Base-by-base conservation (phyloP, 2,329 filamentous ascomycete species). In the Ceratocystis eucalypticola region DNA sequence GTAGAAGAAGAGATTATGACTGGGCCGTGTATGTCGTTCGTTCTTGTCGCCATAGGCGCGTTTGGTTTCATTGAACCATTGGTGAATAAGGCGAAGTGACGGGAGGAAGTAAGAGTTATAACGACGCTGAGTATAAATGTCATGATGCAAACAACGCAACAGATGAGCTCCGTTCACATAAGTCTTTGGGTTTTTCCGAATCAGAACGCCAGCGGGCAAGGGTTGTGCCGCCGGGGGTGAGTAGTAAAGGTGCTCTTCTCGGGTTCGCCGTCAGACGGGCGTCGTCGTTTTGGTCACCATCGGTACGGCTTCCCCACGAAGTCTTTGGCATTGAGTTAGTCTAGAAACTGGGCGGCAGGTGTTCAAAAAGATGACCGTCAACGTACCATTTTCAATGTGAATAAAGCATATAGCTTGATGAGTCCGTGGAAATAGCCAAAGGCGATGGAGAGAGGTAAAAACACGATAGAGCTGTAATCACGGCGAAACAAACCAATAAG, bases 361-460 rank as follows among this genome's bases (percentile, higher is more conserved):
- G 2, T 25, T 3, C 25, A 25, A 57, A 20, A 45, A 66, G 22
- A 44, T 0, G 65, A 6, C 8, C n/a, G 8, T 71, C 70, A 72
- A 79, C 87, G 77, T 83, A 95, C 91, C 84, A 89, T 87, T 73
- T 88, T 87, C 71, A 92, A 83, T 67, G 92, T 96, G 70, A 88
- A 80, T 69, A 92, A 81, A 50, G 93, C 91, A 73, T 93, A 93
- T 69, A 96, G 80, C 80, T 96, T 96, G 80, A 97, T 92, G 69
- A 91, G 76, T 69, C 92, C 91, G 75, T 97, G 93, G 72, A 95
- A 88, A 77, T 94, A 96, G 63, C 93, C 93, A 76, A 96, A 97
- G 15, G 91, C 69, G 71, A 96, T 85, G 48, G 91, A 96, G n/a
- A 93, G 80, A 0, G 90, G 91, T 63, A 96, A 80, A 73, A 89